Base-by-base conservation (phyloP, 2,329 filamentous ascomycete genomes). In the Xylaria hypoxylon region DNA sequence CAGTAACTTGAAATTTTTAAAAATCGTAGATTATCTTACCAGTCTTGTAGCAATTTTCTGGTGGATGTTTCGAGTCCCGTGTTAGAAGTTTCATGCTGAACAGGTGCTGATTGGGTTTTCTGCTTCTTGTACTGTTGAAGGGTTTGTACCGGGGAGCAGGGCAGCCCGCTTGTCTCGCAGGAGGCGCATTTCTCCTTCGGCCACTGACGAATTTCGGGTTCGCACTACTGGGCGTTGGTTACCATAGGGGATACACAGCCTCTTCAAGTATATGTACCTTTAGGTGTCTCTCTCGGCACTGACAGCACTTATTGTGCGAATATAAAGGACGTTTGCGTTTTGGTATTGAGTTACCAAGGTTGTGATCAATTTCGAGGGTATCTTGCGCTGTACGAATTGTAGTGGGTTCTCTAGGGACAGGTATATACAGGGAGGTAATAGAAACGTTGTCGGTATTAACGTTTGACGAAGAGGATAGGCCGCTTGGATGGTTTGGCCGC, bases 231-330 rank as follows among this genome's bases (percentile, higher is more conserved):
- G 10, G 33, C 10, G 33, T 35, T 35, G 8, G 33, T 5, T 10
- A 35, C 33, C 8, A 10, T 10, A n/a, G n/a, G 33, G 8, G 33
- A 11, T 6, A 11, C 8, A 35, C 33, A 35, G 33, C 33, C 8
- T 48, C 45, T 48, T 28, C n/a, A 6, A 1, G 2, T 3, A 17
- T 26, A 48, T 15, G 26, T 28, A 48, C 45, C 24, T 48, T 48
- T 1, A 48, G 2, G 1, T 11, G 19, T 11, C 24, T 48, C 17
- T 51, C 28, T 33, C 28, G 15, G 26, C 28, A 51, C 10, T 51
- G 26, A 15, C 8, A 13, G 48, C 48, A 51, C 48, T n/a, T 33
- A 33, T 51, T 33, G 48, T 51, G 48, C 6, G 26, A 51, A 51
- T 51, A 51, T 10, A 19, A n/a, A 44, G 40, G 17, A 44, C 40